Evolutionary conservation across 2,329 filamentous ascomycete genomes (phyloP).

Genomic region (Ceratocystis albifundus): DNA sequence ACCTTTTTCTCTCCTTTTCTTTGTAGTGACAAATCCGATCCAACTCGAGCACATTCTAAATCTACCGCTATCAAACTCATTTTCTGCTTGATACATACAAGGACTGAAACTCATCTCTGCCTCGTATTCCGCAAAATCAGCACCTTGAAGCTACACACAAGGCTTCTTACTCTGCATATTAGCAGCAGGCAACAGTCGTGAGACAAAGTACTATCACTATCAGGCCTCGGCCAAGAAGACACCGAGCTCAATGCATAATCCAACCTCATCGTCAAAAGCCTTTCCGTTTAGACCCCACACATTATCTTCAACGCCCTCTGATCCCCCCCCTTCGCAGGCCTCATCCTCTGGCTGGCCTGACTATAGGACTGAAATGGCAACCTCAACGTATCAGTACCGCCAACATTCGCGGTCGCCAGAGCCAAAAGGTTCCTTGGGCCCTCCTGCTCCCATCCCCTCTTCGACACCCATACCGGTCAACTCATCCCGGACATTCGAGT

Average conservation of each 20-base stretch:
- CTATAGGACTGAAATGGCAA: constrained; percentile 14
- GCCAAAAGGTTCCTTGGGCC: constrained; percentile 15
- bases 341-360: constrained; percentile 4
- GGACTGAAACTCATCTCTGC: background rate
- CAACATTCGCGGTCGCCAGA: constrained; percentile 21
- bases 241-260: constrained; percentile 1
- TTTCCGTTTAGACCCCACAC: constrained; percentile 12
- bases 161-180: constrained; percentile 9
- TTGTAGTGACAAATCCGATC: background rate
- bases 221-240: constrained; percentile 10
- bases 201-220: constrained; percentile 1
- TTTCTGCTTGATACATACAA: background rate
- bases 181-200: background rate
- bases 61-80: background rate
- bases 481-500: constrained; percentile 13
- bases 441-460: constrained; percentile 12
- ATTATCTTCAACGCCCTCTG: background rate
- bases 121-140: background rate
- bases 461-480: constrained; percentile 14
- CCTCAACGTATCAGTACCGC: constrained; percentile 12
- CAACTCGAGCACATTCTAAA: background rate
- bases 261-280: constrained; percentile 9
- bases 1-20: background rate
- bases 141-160: background rate
- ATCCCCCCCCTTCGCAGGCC: constrained; percentile 1